These are phyloP conservation scores for Akanthomyces muscarius DNA, from an alignment of 2,329 filamentous ascomycete species.

Conservation along the genomic window DNA sequence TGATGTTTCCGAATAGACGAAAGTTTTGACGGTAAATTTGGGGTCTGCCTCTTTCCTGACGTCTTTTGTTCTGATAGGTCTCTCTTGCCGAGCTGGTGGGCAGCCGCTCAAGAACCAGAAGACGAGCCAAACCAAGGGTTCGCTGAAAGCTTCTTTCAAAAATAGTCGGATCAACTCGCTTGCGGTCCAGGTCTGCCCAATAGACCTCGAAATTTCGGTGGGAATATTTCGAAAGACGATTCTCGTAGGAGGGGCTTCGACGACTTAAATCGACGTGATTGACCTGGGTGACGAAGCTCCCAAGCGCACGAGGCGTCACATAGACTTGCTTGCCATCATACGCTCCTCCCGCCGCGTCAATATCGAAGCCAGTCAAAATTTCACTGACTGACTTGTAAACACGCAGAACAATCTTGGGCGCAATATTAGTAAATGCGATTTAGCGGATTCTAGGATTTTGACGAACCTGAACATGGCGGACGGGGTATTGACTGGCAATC, in stretches of 20 bases:
- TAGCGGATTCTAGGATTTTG: not conserved
- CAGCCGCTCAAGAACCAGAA: constrained; percentile 75
- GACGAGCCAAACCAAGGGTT: constrained; percentile 71
- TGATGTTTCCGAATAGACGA: constrained; percentile 65
- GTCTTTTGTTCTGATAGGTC: constrained; percentile 64
- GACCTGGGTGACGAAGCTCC: constrained; percentile 75
- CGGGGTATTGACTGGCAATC: constrained; percentile 79
- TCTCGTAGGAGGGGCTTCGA: constrained; percentile 83
- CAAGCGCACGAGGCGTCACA: constrained; percentile 70
- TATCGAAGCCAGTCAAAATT: constrained; percentile 83
- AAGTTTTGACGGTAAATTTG: constrained; percentile 38
- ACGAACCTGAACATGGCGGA: constrained; percentile 65
- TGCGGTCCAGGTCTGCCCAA: constrained; percentile 70
- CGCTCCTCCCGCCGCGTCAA: constrained; percentile 77
- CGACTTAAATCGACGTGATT: constrained; percentile 77
- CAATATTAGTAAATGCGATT: not conserved
- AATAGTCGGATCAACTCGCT: constrained; percentile 78
- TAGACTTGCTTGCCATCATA: constrained; percentile 80
- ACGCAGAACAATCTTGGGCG: constrained; percentile 67
- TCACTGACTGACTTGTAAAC: constrained; percentile 81
- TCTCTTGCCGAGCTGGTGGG: constrained; percentile 67
- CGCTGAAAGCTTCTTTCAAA: constrained; percentile 76
- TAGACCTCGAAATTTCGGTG: constrained; percentile 81
- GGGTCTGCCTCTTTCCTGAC: constrained; percentile 69
- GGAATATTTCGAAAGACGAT: constrained; percentile 79